Base-by-base conservation (phyloP, 176 grass and related monocot species). In the Aegilops longissima region DNA sequence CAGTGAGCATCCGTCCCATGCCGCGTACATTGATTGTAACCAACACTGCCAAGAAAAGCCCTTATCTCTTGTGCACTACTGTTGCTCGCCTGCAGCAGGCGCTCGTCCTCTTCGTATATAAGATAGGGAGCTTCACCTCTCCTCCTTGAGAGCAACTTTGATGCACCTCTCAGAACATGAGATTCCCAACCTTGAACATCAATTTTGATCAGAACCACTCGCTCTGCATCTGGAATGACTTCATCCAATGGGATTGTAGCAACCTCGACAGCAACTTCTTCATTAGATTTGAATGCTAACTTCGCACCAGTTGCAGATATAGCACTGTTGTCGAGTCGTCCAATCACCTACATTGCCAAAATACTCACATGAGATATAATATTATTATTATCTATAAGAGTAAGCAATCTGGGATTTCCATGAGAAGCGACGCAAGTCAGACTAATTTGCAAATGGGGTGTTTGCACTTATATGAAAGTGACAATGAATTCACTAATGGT, bases 161-260 rank as follows among this genome's bases (percentile, higher is more conserved):
- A 74, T 84, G 95, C 90, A 77, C 95, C 92, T 90, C 87, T 91
- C 45, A 88, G 78, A 42, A 95, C 96, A 82, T 98, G 96, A 78
- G 91, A 95, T 56, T 95, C 96, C 96, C 96, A 98, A 21, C 96
- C 96, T 87, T 98, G 96, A 69, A 98, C 93, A 86, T 95, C 93
- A 88, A 95, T 88, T 88, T 98, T 98, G 51, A 98, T 91, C 70
- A 98, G 21, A 73, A 92, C 69, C 42, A 98, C 92, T 66, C 27
- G 83, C 77, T 92, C 79, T 6, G 75, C 79, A 35, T 95, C 93
- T 70, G 90, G 66, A 87, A 98, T 84, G 61, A 98, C 90, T 87
- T 98, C 90, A 76, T 95, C 93, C 88, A 98, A 76, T 72, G 93
- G 92, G 44, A 98, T 76, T 82, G 96, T 95, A 47, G 92, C 84